Conservation (phyloP, 257 asterid genomes). For the Penstemon barbatus region DNA sequence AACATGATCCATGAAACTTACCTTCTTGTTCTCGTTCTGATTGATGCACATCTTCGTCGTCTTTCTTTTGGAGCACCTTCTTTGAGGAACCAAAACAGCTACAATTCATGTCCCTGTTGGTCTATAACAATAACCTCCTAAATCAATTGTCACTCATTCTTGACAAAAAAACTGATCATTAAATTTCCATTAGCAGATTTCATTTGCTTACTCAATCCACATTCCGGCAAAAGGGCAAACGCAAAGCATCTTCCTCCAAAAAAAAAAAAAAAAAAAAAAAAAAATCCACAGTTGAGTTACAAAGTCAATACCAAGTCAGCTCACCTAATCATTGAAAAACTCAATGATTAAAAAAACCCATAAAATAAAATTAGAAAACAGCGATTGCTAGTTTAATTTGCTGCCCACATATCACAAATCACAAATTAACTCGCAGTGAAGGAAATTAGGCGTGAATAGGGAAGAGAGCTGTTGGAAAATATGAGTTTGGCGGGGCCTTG, state of each 20-base stretch:
- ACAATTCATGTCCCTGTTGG: conserved; percentile 59
- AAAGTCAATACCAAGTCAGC: conserved; percentile 17
- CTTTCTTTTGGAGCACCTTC: conserved; percentile 30
- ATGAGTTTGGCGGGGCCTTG: background rate
- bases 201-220: conserved; percentile 25
- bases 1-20: conserved; percentile 17
- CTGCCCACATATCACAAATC: conserved; percentile 32
- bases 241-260: background rate
- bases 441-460: conserved; percentile 7
- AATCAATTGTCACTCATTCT: conserved; percentile 30
- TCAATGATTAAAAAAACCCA: conserved; percentile 13
- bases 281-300: background rate
- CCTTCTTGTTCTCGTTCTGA: conserved; percentile 56
- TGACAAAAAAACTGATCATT: conserved; percentile 27
- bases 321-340: background rate
- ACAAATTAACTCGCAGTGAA: conserved; percentile 23
- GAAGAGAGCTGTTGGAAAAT: conserved; percentile 3
- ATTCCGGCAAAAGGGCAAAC: conserved; percentile 26
- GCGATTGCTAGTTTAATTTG: no score
- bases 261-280: background rate
- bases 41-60: conserved; percentile 32
- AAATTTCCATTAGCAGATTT: conserved; percentile 26
- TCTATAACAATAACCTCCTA: conserved; percentile 26
- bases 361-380: background rate
- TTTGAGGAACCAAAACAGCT: conserved; percentile 59